Percentiles rank a stretch among this genome's conserved stretches.
phyloP scores from a whole-genome alignment of 2,329 filamentous ascomycete genomes.

The Didymella lethalis region DNA sequence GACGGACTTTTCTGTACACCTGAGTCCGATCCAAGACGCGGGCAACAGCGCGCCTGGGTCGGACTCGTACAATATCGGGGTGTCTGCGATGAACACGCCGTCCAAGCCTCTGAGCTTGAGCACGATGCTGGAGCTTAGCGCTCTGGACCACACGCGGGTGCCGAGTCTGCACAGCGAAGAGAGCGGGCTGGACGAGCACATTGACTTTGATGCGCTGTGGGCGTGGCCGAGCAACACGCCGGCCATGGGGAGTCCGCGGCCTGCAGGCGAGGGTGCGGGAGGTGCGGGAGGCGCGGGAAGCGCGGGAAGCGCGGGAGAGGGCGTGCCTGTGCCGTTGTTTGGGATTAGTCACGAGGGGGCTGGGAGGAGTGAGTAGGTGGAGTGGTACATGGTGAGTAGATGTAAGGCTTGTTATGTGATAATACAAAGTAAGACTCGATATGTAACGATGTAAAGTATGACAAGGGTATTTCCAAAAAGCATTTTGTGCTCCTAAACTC shows the following conservation, averaged over 20 bases:
- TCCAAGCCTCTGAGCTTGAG: constrained; percentile 41
- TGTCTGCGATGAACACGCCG: constrained; percentile 16
- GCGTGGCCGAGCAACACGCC: constrained; percentile 51
- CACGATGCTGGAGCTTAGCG: constrained; percentile 50
- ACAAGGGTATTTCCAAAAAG: constrained; percentile 22
- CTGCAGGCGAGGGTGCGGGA: constrained; percentile 20
- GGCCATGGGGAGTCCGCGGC: constrained; percentile 40
- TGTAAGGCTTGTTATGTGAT: background rate
- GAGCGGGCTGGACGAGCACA: constrained; percentile 49
- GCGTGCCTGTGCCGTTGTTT: constrained; percentile 46
- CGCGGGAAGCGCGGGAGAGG: constrained; percentile 12
- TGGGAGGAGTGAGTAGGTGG: constrained; percentile 7
- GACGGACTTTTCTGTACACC: constrained; percentile 40
- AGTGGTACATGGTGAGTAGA: background rate
- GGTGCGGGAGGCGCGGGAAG: constrained; percentile 38
- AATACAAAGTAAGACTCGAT: too few species aligned
- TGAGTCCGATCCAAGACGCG: constrained; percentile 43
- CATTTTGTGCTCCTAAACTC: constrained; percentile 13
- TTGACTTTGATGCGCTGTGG: constrained; percentile 55
- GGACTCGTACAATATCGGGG: background rate
- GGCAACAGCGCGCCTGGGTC: constrained; percentile 12
- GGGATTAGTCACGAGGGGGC: constrained; percentile 32
- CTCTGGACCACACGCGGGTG: constrained; percentile 44
- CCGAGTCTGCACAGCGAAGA: constrained; percentile 47
- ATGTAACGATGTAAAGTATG: constrained; percentile 4